Percentiles rank a stretch among this genome's conserved stretches.
phyloP scores from a whole-genome alignment of 2,329 filamentous ascomycete genomes.

The Fusarium sacchari region DNA sequence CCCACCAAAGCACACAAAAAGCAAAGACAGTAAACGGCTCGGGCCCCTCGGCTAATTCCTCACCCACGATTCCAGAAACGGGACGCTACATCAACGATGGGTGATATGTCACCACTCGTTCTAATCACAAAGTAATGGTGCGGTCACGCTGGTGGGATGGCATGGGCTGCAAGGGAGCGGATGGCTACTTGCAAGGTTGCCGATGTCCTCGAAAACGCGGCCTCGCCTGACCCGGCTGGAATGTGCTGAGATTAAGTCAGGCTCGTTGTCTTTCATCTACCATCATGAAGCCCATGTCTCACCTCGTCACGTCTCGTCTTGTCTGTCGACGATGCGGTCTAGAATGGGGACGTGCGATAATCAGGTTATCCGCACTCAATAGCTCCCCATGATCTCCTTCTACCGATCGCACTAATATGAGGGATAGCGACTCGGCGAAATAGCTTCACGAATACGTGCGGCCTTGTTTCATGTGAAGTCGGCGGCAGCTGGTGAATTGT shows the following conservation, averaged over 20 bases:
- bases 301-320: conserved; percentile 21
- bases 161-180: conserved; percentile 26
- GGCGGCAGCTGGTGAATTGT: background rate
- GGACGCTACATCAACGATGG: background rate
- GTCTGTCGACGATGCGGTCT: conserved; percentile 21
- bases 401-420: background rate
- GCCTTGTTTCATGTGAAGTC: background rate
- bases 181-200: conserved; percentile 15
- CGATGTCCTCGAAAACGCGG: conserved; percentile 3
- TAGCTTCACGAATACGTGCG: conserved; percentile 8
- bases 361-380: conserved; percentile 15
- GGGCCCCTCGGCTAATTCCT: conserved; percentile 25
- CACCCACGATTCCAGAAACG: conserved; percentile 1
- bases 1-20: conserved; percentile 14
- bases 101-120: conserved; percentile 1
- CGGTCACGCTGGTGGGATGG: conserved; percentile 8
- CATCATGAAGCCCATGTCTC: conserved; percentile 23
- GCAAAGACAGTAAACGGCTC: conserved; percentile 25
- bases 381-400: conserved; percentile 20
- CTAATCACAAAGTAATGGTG: background rate
- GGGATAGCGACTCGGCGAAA: background rate
- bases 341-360: conserved; percentile 25
- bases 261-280: conserved; percentile 5
- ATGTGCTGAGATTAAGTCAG: conserved; percentile 26
- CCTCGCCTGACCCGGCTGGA: conserved; percentile 8